Percentiles rank a stretch among this genome's conserved stretches.
phyloP scores from a whole-genome alignment of 2,329 filamentous ascomycete species.

The Phaeophleospora eucalypticola region DNA sequence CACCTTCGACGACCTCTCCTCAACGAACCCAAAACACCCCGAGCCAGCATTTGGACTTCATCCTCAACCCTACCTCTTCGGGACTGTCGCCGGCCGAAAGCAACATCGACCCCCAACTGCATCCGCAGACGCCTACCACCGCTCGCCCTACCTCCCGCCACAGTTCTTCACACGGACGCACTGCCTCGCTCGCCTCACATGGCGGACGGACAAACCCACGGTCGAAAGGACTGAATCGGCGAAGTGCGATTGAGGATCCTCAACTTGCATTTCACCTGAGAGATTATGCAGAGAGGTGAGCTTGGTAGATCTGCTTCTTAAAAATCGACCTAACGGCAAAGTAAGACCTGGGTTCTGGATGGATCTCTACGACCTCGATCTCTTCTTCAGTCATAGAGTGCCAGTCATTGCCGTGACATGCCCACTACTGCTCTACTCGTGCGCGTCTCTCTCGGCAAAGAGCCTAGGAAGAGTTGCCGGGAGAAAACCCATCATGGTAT shows the following conservation, averaged over 20 bases:
- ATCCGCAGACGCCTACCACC: conserved; percentile 20
- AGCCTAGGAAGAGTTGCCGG: conserved; percentile 54
- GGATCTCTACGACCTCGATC: conserved; percentile 54
- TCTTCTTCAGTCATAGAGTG: conserved; percentile 58
- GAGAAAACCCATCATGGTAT: conserved; percentile 46
- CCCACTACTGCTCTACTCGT: conserved; percentile 50
- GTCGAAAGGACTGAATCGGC: conserved; percentile 23
- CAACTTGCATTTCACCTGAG: conserved; percentile 53
- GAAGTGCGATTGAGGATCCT: conserved; percentile 27
- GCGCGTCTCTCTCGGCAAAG: conserved; percentile 59
- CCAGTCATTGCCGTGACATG: conserved; percentile 53
- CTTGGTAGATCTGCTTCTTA: no score
- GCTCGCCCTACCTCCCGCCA: conserved; percentile 5
- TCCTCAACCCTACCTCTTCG: conserved; percentile 47
- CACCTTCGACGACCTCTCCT: conserved; percentile 14
- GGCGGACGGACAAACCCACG: conserved; percentile 29
- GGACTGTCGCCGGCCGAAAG: conserved; percentile 31
- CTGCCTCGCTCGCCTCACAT: conserved; percentile 22
- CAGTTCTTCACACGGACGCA: conserved; percentile 30
- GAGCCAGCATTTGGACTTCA: conserved; percentile 51
- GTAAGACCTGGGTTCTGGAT: conserved; percentile 54
- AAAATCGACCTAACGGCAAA: background rate
- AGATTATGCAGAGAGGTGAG: conserved; percentile 51
- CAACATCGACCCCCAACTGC: conserved; percentile 30
- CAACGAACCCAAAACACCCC: conserved; percentile 18